A percentile compares a stretch with the other conserved stretches of the same genome.
Evolutionary conservation across 1,139 yeast species (phyloP).

Genomic region (Diutina ranongensis): DNA sequence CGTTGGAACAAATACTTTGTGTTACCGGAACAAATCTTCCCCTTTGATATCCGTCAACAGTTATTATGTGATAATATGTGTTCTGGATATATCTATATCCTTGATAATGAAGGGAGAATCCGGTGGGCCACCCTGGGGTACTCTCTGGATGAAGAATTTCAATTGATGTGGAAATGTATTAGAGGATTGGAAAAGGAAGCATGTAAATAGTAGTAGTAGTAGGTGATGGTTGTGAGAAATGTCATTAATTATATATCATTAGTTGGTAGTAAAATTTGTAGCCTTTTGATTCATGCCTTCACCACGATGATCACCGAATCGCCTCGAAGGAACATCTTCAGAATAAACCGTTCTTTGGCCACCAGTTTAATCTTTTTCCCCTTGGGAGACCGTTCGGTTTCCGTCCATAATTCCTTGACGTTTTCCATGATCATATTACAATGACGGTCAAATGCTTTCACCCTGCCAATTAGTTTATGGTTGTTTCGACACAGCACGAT

Average conservation of each 20-base stretch:
- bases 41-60: slow-evolving; percentile 46
- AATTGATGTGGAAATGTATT: slow-evolving; percentile 58
- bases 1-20: slow-evolving; percentile 54
- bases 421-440: slow-evolving; percentile 87
- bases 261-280: no score
- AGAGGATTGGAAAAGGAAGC: slow-evolving; percentile 33
- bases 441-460: slow-evolving; percentile 93
- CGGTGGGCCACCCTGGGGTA: slow-evolving; percentile 92
- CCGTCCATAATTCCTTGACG: slow-evolving; percentile 89
- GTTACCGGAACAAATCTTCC: slow-evolving; percentile 49
- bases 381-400: slow-evolving; percentile 47
- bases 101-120: slow-evolving; percentile 63
- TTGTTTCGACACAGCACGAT: slow-evolving; percentile 87
- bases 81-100: slow-evolving; percentile 72
- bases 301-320: slow-evolving; percentile 86
- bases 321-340: slow-evolving; percentile 87
- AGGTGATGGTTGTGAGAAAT: neutral
- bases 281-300: slow-evolving; percentile 27
- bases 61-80: slow-evolving; percentile 64
- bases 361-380: slow-evolving; percentile 65
- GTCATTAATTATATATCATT: neutral
- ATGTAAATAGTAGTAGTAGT: neutral
- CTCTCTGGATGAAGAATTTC: slow-evolving; percentile 51
- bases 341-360: slow-evolving; percentile 73
- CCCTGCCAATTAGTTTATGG: slow-evolving; percentile 80